Evolutionary conservation across 2,329 filamentous ascomycete species (phyloP).

Genomic region (Trichoderma oligosporum): DNA sequence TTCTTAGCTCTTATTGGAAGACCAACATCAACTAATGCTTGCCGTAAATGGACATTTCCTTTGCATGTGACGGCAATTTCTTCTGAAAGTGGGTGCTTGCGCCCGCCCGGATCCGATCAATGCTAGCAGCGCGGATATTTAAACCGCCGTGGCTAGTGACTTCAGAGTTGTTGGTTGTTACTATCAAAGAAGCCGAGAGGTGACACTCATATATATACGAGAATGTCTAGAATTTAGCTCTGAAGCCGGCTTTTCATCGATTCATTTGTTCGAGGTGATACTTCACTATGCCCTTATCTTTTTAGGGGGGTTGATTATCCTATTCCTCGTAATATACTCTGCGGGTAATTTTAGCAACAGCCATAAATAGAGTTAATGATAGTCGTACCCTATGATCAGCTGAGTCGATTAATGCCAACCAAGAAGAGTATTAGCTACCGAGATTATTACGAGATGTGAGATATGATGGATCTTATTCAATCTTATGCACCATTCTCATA

Average conservation of each 20-base stretch:
- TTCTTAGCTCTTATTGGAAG: constrained; percentile 8
- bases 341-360: too few relatives aligned
- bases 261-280: background rate
- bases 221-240: background rate
- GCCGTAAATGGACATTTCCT: background rate
- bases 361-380: too few relatives aligned
- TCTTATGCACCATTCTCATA: too few relatives aligned
- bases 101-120: constrained; percentile 3
- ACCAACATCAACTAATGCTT: background rate
- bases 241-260: background rate
- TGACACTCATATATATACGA: background rate
- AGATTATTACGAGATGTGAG: background rate
- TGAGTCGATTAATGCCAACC: background rate
- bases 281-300: constrained; percentile 4
- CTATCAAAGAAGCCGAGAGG: background rate
- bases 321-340: too few relatives aligned
- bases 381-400: background rate
- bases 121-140: constrained; percentile 7
- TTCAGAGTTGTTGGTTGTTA: too few relatives aligned
- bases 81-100: background rate
- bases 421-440: background rate
- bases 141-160: constrained; percentile 1
- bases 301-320: too few relatives aligned
- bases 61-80: constrained; percentile 8
- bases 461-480: background rate